Conservation (phyloP, 2,329 filamentous ascomycete genomes). For the Cordyceps fumosorosea region DNA sequence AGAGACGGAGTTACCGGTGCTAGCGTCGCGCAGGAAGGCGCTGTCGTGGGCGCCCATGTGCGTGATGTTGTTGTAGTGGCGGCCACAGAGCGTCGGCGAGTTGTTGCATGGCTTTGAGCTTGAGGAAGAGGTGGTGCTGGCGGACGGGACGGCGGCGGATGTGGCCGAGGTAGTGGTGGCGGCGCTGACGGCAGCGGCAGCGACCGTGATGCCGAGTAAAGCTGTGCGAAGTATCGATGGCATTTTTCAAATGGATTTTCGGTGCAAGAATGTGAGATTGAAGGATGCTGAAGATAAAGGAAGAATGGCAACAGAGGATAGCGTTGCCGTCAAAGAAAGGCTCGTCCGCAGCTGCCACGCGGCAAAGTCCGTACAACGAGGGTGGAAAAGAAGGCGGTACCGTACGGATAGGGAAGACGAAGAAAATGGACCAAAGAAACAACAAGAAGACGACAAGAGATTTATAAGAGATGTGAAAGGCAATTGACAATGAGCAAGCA, state of each 20-base stretch:
- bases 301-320: background rate
- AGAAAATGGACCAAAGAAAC: too few species aligned
- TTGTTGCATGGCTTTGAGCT: constrained; percentile 63
- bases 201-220: background rate
- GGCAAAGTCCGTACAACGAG: too few species aligned
- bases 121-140: background rate
- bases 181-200: constrained; percentile 2
- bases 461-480: too few species aligned
- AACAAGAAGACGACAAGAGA: too few species aligned
- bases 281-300: background rate
- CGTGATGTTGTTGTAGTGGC: constrained; percentile 68
- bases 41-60: constrained; percentile 72
- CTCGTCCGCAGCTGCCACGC: too few species aligned
- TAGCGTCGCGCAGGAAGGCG: constrained; percentile 60
- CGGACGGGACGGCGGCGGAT: background rate
- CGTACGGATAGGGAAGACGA: too few species aligned
- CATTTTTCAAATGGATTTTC: background rate
- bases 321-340: too few species aligned
- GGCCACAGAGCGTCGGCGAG: constrained; percentile 64
- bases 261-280: background rate
- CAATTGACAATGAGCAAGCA: too few species aligned
- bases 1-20: constrained; percentile 53
- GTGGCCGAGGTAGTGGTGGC: background rate
- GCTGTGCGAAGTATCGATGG: background rate
- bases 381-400: too few species aligned